A percentile compares a stretch with the other conserved stretches of the same genome.
These are phyloP conservation scores for Suillus brevipes DNA, from an alignment of 768 basidiomycete species.

Conservation along the genomic window DNA sequence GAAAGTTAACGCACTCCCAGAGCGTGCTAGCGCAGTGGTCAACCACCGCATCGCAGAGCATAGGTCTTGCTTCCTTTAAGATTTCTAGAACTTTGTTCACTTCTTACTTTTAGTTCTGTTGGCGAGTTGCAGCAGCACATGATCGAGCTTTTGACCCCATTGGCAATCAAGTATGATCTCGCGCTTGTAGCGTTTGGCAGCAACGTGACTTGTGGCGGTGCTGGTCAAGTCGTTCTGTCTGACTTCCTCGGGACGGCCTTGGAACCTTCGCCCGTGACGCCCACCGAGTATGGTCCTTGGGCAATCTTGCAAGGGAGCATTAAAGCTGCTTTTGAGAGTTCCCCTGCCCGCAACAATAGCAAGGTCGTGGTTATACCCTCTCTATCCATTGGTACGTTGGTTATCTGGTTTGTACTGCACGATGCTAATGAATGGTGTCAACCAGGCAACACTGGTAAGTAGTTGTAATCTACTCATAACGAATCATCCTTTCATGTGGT, in stretches of 20 bases:
- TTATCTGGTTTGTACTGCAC: neutral
- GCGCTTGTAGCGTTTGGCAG: constrained; percentile 58
- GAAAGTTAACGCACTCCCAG: constrained; percentile 78
- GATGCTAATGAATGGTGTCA: neutral
- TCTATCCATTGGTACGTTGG: constrained; percentile 14
- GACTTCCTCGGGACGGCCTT: constrained; percentile 50
- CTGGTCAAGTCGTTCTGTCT: constrained; percentile 49
- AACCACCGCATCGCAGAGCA: constrained; percentile 68
- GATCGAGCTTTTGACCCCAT: constrained; percentile 33
- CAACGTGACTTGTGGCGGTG: constrained; percentile 34
- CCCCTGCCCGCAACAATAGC: constrained; percentile 11
- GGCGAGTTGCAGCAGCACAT: constrained; percentile 21
- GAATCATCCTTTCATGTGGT: neutral
- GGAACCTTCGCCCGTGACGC: constrained; percentile 67
- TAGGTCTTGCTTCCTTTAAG: constrained; percentile 39
- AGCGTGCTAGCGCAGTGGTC: constrained; percentile 61
- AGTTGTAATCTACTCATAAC: neutral
- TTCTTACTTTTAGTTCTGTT: constrained; percentile 15
- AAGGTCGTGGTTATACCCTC: constrained; percentile 18
- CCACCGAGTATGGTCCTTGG: constrained; percentile 18
- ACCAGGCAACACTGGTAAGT: constrained; percentile 21
- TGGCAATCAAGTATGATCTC: constrained; percentile 55
- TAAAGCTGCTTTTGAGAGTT: constrained; percentile 33
- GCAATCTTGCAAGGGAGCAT: constrained; percentile 28
- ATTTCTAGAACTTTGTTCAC: neutral